phyloP scores from a whole-genome alignment of 352 stramenopile species.

The Phytophthora tentaculata region DNA sequence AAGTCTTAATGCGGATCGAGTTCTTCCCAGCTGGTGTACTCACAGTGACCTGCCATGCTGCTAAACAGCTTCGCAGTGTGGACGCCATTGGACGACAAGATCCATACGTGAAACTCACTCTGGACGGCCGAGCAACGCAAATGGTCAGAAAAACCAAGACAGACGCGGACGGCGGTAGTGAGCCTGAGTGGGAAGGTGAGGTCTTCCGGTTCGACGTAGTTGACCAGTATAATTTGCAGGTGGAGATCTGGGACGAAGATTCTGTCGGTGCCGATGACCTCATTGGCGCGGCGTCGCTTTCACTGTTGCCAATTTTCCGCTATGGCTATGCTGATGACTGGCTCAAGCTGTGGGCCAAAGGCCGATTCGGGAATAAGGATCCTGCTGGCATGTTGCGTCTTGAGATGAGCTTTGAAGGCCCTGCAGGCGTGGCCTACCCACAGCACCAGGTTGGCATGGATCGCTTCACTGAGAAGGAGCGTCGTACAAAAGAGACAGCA shows the following conservation, averaged over 20 bases:
- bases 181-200: conserved; percentile 88
- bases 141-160: conserved; percentile 86
- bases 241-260: conserved; percentile 94
- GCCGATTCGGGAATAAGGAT: conserved; percentile 89
- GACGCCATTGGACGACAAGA: conserved; percentile 79
- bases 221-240: conserved; percentile 91
- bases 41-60: conserved; percentile 61
- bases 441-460: conserved; percentile 90
- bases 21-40: conserved; percentile 86
- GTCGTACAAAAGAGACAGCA: conserved; percentile 69
- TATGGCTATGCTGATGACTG: conserved; percentile 90
- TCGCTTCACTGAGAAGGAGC: conserved; percentile 73
- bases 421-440: conserved; percentile 85
- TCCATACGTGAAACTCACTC: conserved; percentile 80
- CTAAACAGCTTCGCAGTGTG: conserved; percentile 71
- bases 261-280: conserved; percentile 90
- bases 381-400: conserved; percentile 88
- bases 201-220: conserved; percentile 91
- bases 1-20: conserved; percentile 78
- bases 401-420: conserved; percentile 88
- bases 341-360: conserved; percentile 88
- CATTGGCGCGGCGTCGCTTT: conserved; percentile 86
- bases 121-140: conserved; percentile 78
- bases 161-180: conserved; percentile 82
- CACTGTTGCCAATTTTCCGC: conserved; percentile 90